Conservation (phyloP, 805 yeast species). For the Wickerhamiella musiphila region DNA sequence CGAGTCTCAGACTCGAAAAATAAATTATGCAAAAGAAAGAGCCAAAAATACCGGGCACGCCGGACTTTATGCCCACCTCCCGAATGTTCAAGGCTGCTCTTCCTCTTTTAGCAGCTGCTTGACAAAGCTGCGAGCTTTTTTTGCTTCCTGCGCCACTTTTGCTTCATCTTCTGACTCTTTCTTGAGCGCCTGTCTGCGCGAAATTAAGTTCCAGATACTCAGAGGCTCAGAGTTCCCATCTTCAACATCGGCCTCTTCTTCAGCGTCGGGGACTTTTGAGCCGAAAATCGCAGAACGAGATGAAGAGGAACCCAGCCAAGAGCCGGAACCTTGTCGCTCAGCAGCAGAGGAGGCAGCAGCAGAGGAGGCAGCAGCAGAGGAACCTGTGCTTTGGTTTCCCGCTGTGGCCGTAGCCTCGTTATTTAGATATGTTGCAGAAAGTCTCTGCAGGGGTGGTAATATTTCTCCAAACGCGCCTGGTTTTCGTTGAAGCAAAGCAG, state of each 20-base stretch:
- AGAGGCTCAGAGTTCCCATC: neutral
- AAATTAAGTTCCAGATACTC: neutral
- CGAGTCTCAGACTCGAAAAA: too few species aligned
- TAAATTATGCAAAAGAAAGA: too few species aligned
- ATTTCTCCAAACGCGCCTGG: slow-evolving; percentile 22
- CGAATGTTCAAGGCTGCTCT: too few species aligned
- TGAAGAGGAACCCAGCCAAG: neutral
- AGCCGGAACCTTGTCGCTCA: neutral
- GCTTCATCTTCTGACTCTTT: slow-evolving; percentile 5
- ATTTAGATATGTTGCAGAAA: slow-evolving; percentile 19
- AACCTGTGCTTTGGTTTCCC: neutral
- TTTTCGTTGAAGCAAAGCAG: slow-evolving; percentile 18
- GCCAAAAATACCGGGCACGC: too few species aligned
- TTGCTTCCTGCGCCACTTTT: slow-evolving; percentile 2
- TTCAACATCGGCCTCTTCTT: neutral
- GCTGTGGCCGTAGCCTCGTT: slow-evolving; percentile 20
- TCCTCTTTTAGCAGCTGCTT: slow-evolving; percentile 3
- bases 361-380: too few species aligned
- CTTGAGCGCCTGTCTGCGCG: neutral
- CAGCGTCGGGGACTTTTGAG: neutral
- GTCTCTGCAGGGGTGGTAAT: slow-evolving; percentile 21
- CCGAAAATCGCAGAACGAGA: too few species aligned
- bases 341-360: neutral
- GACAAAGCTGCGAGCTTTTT: slow-evolving; percentile 4
- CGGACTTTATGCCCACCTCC: too few species aligned